Conservation (phyloP, 148 eudicot genomes). For the Rheum nobile region DNA sequence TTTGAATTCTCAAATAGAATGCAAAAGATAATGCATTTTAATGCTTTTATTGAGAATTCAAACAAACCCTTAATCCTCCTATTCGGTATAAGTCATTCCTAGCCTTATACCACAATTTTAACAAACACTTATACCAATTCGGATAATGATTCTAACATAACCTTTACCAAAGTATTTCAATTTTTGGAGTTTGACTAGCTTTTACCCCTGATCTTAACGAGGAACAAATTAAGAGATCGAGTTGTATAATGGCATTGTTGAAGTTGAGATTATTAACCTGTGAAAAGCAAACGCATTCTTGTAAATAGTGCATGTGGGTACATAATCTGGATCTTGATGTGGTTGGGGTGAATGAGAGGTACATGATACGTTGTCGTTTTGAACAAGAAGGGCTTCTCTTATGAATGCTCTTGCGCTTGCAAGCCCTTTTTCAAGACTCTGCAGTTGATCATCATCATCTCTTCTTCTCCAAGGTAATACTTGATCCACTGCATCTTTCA, state of each 20-base stretch:
- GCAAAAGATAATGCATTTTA: too few relatives aligned
- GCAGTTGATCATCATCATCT: background rate
- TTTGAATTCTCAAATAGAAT: too few relatives aligned
- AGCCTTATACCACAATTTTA: too few relatives aligned
- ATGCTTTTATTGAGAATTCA: too few relatives aligned
- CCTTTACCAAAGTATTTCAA: too few relatives aligned
- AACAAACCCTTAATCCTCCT: too few relatives aligned
- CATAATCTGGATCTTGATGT: background rate
- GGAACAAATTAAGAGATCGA: too few relatives aligned
- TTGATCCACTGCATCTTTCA: constrained; percentile 19
- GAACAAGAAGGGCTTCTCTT: constrained; percentile 27
- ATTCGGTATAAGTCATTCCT: too few relatives aligned
- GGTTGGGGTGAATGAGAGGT: background rate
- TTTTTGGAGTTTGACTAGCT: too few relatives aligned
- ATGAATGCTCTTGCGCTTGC: constrained; percentile 42
- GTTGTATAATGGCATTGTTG: background rate
- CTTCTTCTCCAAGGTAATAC: constrained; percentile 17
- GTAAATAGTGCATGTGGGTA: constrained; percentile 44
- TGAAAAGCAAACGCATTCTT: constrained; percentile 54
- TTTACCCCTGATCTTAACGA: too few relatives aligned
- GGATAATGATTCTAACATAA: too few relatives aligned
- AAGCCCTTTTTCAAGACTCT: constrained; percentile 34
- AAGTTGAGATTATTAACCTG: constrained; percentile 22
- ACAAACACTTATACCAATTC: too few relatives aligned
- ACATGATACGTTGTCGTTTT: constrained; percentile 13